phyloP scores from a whole-genome alignment of 768 basidiomycete species.

The Serendipita sp. region DNA sequence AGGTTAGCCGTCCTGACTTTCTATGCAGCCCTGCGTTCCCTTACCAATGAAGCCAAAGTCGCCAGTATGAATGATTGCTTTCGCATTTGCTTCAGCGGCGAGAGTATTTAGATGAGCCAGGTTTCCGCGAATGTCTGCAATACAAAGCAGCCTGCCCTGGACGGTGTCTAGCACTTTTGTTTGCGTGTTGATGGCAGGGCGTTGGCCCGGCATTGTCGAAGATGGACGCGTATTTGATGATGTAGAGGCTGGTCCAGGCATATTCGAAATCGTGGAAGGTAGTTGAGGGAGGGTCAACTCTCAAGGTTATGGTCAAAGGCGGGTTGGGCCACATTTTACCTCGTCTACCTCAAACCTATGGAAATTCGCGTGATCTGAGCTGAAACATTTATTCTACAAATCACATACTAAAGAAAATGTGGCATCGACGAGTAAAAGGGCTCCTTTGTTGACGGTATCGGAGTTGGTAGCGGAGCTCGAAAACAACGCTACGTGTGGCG shows the following conservation, averaged over 20 bases:
- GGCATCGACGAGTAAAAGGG: no score
- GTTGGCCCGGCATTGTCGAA: conserved; percentile 1
- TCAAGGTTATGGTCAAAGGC: no score
- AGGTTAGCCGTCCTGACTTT: conserved; percentile 11
- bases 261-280: background rate
- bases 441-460: no score
- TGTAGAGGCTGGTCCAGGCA: conserved; percentile 3
- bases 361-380: no score
- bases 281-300: no score
- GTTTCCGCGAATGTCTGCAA: conserved; percentile 85
- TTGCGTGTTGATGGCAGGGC: conserved; percentile 1
- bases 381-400: no score
- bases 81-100: conserved; percentile 73
- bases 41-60: conserved; percentile 97
- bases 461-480: no score
- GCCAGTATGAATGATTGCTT: conserved; percentile 91
- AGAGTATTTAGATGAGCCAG: conserved; percentile 80
- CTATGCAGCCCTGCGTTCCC: conserved; percentile 14
- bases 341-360: no score
- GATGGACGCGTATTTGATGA: conserved; percentile 5
- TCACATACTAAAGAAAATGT: no score
- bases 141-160: conserved; percentile 81
- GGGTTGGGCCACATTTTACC: no score
- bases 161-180: conserved; percentile 47
- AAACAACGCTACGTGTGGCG: no score